Conservation (phyloP, 129 eudicot species). For the Rutidosis leptorrhynchoides region DNA sequence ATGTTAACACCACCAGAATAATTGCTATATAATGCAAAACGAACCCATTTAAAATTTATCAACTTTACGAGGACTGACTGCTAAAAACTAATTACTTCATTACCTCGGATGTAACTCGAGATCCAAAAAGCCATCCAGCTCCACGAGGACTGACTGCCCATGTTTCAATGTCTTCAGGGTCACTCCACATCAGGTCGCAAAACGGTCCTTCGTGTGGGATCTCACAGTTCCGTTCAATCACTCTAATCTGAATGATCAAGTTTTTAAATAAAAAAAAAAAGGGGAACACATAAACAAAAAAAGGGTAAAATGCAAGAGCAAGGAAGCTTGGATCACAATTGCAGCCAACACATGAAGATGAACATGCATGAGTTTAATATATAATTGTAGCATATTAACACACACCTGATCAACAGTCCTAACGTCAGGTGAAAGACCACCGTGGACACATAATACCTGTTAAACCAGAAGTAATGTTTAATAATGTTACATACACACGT, state of each 20-base stretch:
- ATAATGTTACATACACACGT: neutral
- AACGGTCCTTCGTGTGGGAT: slow-evolving; percentile 98
- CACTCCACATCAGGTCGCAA: slow-evolving; percentile 99
- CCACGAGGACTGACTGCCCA: slow-evolving; percentile 99
- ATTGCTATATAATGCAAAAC: too few species aligned
- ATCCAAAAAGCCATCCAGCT: slow-evolving; percentile 99
- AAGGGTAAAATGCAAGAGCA: too few species aligned
- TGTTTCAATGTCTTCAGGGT: slow-evolving; percentile 99
- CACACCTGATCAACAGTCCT: slow-evolving; percentile 94
- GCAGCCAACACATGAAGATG: slow-evolving; percentile 17
- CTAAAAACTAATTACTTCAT: too few species aligned
- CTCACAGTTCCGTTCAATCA: slow-evolving; percentile 92
- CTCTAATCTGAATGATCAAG: slow-evolving; percentile 61
- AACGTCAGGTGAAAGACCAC: slow-evolving; percentile 98
- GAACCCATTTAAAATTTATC: too few species aligned
- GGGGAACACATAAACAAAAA: too few species aligned
- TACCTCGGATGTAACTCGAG: slow-evolving; percentile 97
- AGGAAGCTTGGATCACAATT: slow-evolving; percentile 3
- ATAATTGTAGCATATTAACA: slow-evolving; percentile 21
- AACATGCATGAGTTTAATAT: slow-evolving; percentile 19
- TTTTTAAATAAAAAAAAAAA: too few species aligned
- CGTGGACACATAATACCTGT: slow-evolving; percentile 96
- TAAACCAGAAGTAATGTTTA: slow-evolving; percentile 1
- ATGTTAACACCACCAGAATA: too few species aligned
- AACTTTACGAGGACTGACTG: too few species aligned